A percentile compares a stretch with the other conserved stretches of the same genome.
Conservation (phyloP, 805 yeast genomes). For the Myxozyma neotropica region DNA sequence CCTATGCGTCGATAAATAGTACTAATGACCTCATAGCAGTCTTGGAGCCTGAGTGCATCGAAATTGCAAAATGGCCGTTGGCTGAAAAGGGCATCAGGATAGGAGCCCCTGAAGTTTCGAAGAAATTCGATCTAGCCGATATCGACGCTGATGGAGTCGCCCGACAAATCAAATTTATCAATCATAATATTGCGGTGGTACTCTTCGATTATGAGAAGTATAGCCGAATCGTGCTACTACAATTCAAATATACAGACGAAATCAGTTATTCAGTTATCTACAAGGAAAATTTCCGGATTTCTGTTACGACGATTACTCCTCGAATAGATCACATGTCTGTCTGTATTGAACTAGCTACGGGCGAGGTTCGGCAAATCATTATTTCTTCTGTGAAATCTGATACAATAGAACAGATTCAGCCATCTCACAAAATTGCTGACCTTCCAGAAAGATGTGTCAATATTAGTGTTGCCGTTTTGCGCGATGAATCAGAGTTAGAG, state of each 20-base stretch:
- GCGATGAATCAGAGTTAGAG: neutral
- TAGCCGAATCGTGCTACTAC: conserved; percentile 15
- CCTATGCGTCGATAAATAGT: conserved; percentile 65
- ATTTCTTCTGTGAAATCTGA: neutral
- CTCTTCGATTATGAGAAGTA: conserved; percentile 53
- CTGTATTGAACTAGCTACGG: conserved; percentile 19
- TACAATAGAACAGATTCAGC: neutral
- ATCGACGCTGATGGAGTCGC: conserved; percentile 38
- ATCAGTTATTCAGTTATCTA: conserved; percentile 12
- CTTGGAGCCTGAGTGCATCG: conserved; percentile 52
- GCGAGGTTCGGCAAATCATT: conserved; percentile 15
- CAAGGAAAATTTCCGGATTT: conserved; percentile 8
- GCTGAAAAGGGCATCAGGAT: conserved; percentile 11
- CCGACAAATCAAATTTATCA: conserved; percentile 66
- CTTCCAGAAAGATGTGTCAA: conserved; percentile 27
- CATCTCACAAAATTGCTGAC: conserved; percentile 1
- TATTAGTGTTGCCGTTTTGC: conserved; percentile 15
- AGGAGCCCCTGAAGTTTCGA: conserved; percentile 23
- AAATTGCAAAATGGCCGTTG: conserved; percentile 49
- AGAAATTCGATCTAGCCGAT: conserved; percentile 15
- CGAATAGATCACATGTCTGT: conserved; percentile 22
- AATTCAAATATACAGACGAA: conserved; percentile 1
- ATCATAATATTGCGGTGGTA: conserved; percentile 57
- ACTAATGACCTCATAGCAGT: conserved; percentile 63
- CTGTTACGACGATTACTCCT: conserved; percentile 17